Evolutionary conservation across 345 rosid genomes (phyloP).

Genomic region (Pistacia atlantica): DNA sequence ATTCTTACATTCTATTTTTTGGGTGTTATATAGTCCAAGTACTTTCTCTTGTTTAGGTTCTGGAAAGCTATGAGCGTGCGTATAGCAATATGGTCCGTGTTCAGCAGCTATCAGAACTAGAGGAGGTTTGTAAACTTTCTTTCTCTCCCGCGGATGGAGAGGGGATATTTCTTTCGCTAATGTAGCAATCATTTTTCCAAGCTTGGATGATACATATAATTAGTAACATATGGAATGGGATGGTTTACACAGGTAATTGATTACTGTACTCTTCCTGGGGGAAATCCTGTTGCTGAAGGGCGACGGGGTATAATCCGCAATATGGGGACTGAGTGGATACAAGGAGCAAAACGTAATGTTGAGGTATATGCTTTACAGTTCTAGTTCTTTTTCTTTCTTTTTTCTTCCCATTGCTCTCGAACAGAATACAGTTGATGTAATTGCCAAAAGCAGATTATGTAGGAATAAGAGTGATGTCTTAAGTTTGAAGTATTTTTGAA

Average conservation of each 20-base stretch:
- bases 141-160: neutral
- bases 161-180: conserved; percentile 10
- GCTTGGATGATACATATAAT: conserved; percentile 3
- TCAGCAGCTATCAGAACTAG: conserved; percentile 96
- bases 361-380: conserved; percentile 54
- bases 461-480: neutral
- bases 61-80: conserved; percentile 99
- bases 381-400: neutral
- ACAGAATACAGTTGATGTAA: neutral
- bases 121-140: conserved; percentile 61
- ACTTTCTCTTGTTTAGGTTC: conserved; percentile 55
- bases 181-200: conserved; percentile 3
- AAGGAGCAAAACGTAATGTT: conserved; percentile 93
- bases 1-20: neutral
- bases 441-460: neutral
- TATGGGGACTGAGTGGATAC: conserved; percentile 98
- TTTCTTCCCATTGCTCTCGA: neutral
- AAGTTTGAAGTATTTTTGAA: neutral
- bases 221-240: neutral
- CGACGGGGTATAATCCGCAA: conserved; percentile 86
- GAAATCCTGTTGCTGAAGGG: conserved; percentile 75
- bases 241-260: conserved; percentile 67
- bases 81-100: conserved; percentile 97
- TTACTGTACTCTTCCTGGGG: conserved; percentile 83
- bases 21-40: neutral